Base-by-base conservation (phyloP, 352 stramenopile genomes). In the Phytophthora litchii region DNA sequence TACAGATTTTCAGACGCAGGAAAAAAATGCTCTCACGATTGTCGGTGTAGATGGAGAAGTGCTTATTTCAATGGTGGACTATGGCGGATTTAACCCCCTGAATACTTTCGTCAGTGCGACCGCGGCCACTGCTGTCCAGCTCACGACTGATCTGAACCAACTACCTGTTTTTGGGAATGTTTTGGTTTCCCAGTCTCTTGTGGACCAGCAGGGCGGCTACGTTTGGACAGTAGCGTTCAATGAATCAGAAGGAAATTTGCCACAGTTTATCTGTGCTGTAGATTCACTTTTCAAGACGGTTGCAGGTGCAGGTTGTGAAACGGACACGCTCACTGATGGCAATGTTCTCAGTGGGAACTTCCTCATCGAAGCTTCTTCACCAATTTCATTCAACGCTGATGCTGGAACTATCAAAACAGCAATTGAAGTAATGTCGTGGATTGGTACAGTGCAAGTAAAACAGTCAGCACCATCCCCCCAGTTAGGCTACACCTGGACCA, bases 201-300 rank as follows among this genome's bases (percentile, higher is more conserved):
- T 60, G 1, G 85, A 94, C 34, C 54, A 77, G 4, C 78, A 91
- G 44, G 85, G 83, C 13, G 85, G 85, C 1, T 91, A 76, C 43
- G 69, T 89, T 31, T 94, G 85, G 85, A 94, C 82, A 0, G 62
- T 93, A 1, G 84, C 81, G 10, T 93, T 91, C 48, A 72, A 81
- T 25, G 75, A 91, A 45, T 80, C 66, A 5, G 57, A 90, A 45
- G 84, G 80, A 0, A 73, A 92, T 35, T 17, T 93, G 8, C 82
- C 82, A 1, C 79, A 88, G 51, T 92, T 92, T 21, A 89, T 89
- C 21, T 10, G 13, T 7, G 29, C 29, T 13, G 29, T 34, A 11
- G 29, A 34, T 12, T 7, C 29, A 34, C 7, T 34, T 9, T 34
- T 34, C 29, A 34, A 34, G 29, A 34, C 29, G 29, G 59, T 27